phyloP scores from a whole-genome alignment of 345 rosid species.

The Garcia nutans region DNA sequence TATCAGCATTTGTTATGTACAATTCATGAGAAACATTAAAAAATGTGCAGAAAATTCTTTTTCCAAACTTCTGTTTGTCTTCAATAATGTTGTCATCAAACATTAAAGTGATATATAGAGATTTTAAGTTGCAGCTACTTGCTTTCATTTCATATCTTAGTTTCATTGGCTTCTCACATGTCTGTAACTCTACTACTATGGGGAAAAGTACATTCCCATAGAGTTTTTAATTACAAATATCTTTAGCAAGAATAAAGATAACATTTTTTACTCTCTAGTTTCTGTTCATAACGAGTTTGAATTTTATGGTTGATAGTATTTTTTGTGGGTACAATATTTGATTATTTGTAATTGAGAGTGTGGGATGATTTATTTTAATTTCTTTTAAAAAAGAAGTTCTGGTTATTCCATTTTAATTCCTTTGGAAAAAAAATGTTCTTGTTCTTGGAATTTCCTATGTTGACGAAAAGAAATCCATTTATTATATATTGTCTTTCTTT shows the following conservation, averaged over 20 bases:
- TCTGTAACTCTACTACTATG: no score
- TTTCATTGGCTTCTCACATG: background rate
- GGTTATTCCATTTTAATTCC: no score
- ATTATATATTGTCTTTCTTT: conserved; percentile 4
- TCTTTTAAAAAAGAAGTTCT: no score
- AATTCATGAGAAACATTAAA: conserved; percentile 40
- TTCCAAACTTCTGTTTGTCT: background rate
- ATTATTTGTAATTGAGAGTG: no score
- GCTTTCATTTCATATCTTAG: background rate
- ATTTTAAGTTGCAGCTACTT: background rate
- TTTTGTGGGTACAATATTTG: no score
- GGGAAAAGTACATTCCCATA: background rate
- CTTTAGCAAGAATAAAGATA: background rate
- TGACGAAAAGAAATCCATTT: conserved; percentile 31
- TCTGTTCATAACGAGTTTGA: no score
- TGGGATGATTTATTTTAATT: no score
- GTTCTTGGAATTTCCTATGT: conserved; percentile 25
- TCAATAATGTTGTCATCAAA: background rate
- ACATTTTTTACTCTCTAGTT: no score
- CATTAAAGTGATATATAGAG: no score
- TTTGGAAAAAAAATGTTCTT: background rate
- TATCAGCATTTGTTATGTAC: conserved; percentile 40
- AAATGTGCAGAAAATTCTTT: conserved; percentile 53
- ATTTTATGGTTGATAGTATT: no score
- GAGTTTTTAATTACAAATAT: background rate